Conservation (phyloP, 148 eudicot genomes). For the Silene latifolia region DNA sequence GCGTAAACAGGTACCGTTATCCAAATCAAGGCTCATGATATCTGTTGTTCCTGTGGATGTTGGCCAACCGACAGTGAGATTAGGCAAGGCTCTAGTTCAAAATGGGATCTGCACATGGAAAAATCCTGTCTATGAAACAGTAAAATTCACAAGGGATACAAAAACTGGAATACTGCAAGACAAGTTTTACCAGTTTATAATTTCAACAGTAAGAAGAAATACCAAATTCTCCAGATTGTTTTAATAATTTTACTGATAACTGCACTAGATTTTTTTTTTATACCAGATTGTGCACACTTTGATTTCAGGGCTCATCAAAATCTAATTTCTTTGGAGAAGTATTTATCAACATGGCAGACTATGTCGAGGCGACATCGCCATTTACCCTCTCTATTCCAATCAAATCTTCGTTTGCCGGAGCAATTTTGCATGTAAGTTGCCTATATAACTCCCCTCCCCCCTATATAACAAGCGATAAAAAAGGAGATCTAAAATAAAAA, state of each 20-base stretch:
- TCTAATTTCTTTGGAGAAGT: slow-evolving; percentile 75
- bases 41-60: slow-evolving; percentile 79
- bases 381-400: slow-evolving; percentile 62
- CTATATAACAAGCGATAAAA: not conserved
- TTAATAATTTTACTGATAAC: slow-evolving; percentile 1
- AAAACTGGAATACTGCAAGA: slow-evolving; percentile 70
- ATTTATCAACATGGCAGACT: slow-evolving; percentile 67
- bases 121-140: slow-evolving; percentile 78
- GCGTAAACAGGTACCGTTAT: slow-evolving; percentile 59
- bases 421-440: slow-evolving; percentile 65
- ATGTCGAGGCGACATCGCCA: slow-evolving; percentile 54
- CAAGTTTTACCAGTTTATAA: slow-evolving; percentile 64
- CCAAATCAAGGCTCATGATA: slow-evolving; percentile 56
- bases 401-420: slow-evolving; percentile 47
- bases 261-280: slow-evolving; percentile 2
- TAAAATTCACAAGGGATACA: slow-evolving; percentile 59
- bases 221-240: not conserved
- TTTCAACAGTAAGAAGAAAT: slow-evolving; percentile 60
- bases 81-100: slow-evolving; percentile 58
- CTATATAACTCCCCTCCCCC: not conserved
- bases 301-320: slow-evolving; percentile 77
- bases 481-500: no score
- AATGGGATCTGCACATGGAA: slow-evolving; percentile 90
- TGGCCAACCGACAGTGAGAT: slow-evolving; percentile 82
- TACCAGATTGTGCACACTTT: slow-evolving; percentile 7